These are phyloP conservation scores for Microcyclosporella mali DNA, from an alignment of 2,329 filamentous ascomycete species.

Conservation along the genomic window DNA sequence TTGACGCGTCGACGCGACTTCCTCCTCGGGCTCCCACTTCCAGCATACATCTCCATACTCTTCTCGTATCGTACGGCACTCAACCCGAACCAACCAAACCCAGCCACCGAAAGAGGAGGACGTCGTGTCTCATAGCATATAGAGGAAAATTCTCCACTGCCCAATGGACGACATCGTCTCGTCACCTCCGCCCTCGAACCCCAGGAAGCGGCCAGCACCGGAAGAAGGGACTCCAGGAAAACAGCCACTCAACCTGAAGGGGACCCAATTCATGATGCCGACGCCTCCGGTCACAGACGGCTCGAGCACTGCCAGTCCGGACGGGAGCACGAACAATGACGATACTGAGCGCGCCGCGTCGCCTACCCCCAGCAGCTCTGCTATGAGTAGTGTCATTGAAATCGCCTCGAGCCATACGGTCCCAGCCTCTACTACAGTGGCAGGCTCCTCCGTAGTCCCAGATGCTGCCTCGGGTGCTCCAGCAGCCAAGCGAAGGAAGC, in stretches of 20 bases:
- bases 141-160: background rate
- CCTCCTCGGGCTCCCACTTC: too few species aligned
- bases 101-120: too few species aligned
- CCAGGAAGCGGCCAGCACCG: slow-evolving; percentile 23
- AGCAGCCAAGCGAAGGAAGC: slow-evolving; percentile 39
- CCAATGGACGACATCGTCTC: slow-evolving; percentile 29
- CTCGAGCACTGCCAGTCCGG: slow-evolving; percentile 27
- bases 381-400: slow-evolving; percentile 29
- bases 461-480: slow-evolving; percentile 16
- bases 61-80: too few species aligned
- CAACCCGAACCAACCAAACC: too few species aligned
- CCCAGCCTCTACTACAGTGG: slow-evolving; percentile 7
- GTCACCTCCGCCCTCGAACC: slow-evolving; percentile 22
- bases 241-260: slow-evolving; percentile 30
- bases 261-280: slow-evolving; percentile 31
- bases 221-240: slow-evolving; percentile 20
- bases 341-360: slow-evolving; percentile 21
- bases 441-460: slow-evolving; percentile 3
- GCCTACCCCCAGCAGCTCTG: slow-evolving; percentile 30
- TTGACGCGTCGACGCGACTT: too few species aligned
- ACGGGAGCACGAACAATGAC: slow-evolving; percentile 12
- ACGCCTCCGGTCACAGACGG: slow-evolving; percentile 30
- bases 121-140: too few species aligned
- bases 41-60: too few species aligned
- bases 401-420: slow-evolving; percentile 12